These are phyloP conservation scores for Conoideocrella luteorostrata DNA, from an alignment of 2,329 filamentous ascomycete genomes.

Conservation along the genomic window DNA sequence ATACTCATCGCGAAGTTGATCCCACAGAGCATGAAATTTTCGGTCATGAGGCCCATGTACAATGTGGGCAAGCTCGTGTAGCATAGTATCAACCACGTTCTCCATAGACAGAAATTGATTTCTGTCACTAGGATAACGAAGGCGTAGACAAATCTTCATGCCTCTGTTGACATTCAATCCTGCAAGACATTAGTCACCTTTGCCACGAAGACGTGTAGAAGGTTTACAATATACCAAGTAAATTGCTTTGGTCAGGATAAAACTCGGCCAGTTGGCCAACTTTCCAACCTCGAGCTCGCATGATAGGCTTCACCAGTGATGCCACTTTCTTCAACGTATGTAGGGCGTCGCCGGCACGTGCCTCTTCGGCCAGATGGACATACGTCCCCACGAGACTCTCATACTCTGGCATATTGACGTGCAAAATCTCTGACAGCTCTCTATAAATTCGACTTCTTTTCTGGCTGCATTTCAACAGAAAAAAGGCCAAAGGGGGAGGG, in stretches of 20 bases:
- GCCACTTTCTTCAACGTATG: slow-evolving; percentile 70
- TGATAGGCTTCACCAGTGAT: slow-evolving; percentile 88
- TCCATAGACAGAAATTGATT: slow-evolving; percentile 76
- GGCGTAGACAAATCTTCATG: slow-evolving; percentile 71
- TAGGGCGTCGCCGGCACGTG: slow-evolving; percentile 43
- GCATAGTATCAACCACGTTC: slow-evolving; percentile 79
- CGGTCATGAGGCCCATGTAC: slow-evolving; percentile 76
- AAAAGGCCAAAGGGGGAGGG: too few relatives aligned
- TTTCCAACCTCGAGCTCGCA: slow-evolving; percentile 78
- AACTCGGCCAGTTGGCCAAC: slow-evolving; percentile 80
- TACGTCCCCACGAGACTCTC: slow-evolving; percentile 42
- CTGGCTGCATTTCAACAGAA: background rate
- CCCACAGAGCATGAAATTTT: slow-evolving; percentile 80
- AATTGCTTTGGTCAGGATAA: slow-evolving; percentile 64
- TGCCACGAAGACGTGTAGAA: background rate
- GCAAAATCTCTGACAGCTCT: too few relatives aligned
- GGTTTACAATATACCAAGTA: slow-evolving; percentile 52
- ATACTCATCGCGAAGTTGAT: slow-evolving; percentile 82
- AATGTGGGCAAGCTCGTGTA: slow-evolving; percentile 91
- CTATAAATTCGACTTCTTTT: background rate
- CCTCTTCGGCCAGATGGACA: slow-evolving; percentile 41
- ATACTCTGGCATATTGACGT: slow-evolving; percentile 12
- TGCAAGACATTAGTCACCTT: slow-evolving; percentile 17
- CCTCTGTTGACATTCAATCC: slow-evolving; percentile 74
- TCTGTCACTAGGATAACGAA: slow-evolving; percentile 69